A percentile compares a stretch with the other conserved stretches of the same genome.
These are phyloP conservation scores for Galeopsis tetrahit DNA, from an alignment of 257 asterid species.

Conservation along the genomic window DNA sequence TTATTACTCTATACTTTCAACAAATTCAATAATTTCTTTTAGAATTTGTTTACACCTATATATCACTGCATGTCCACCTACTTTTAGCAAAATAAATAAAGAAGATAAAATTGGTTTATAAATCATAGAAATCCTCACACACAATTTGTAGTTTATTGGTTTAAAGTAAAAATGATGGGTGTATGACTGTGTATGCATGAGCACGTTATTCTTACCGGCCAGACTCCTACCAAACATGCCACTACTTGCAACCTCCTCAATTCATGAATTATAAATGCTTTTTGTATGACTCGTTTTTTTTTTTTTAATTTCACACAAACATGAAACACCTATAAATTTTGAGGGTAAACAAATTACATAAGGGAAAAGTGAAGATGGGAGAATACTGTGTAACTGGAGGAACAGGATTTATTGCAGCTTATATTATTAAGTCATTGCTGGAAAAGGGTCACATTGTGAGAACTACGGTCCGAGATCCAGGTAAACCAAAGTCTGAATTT, in stretches of 20 bases:
- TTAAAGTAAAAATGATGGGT: conserved; percentile 12
- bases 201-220: conserved; percentile 17
- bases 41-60: no score
- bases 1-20: no score
- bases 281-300: background rate
- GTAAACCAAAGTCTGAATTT: conserved; percentile 29
- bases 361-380: conserved; percentile 44
- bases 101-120: background rate
- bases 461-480: conserved; percentile 87
- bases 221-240: conserved; percentile 35
- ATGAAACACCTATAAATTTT: background rate
- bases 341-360: background rate
- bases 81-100: no score
- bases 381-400: conserved; percentile 91
- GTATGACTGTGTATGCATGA: conserved; percentile 6
- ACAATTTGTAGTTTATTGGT: background rate
- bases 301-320: background rate
- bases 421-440: conserved; percentile 69
- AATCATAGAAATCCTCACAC: background rate
- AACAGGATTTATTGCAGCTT: conserved; percentile 84
- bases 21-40: no score
- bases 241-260: conserved; percentile 8
- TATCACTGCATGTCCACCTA: no score
- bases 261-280: background rate
- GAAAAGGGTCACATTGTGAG: conserved; percentile 70